Conservation (phyloP, 2,329 filamentous ascomycete genomes). For the Ophiocordyceps camponoti-floridani region DNA sequence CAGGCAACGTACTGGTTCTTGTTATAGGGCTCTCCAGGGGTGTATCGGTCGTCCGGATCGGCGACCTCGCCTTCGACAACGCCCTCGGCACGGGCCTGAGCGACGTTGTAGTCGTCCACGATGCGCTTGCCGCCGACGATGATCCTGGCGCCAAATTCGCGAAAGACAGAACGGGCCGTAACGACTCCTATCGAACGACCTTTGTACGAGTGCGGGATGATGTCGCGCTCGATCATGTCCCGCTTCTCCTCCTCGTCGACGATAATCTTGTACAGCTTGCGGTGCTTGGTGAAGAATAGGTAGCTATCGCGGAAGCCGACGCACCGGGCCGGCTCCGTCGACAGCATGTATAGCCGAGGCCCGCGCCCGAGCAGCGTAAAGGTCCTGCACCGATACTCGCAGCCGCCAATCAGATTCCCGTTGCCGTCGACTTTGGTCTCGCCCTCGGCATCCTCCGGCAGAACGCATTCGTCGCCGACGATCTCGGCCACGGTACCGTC, state of each 20-base stretch:
- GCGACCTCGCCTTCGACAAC: conserved; percentile 77
- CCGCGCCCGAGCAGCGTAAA: conserved; percentile 79
- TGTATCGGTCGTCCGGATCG: conserved; percentile 69
- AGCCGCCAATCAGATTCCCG: conserved; percentile 63
- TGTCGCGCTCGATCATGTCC: conserved; percentile 84
- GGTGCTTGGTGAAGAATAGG: conserved; percentile 96
- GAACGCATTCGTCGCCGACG: conserved; percentile 73
- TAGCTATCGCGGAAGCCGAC: conserved; percentile 97
- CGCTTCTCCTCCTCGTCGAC: conserved; percentile 94
- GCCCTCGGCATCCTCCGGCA: conserved; percentile 75
- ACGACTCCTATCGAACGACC: conserved; percentile 93
- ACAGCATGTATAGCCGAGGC: conserved; percentile 89
- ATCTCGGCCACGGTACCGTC: conserved; percentile 87
- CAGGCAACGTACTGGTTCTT: conserved; percentile 98
- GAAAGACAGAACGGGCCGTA: conserved; percentile 87
- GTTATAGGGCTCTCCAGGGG: conserved; percentile 78
- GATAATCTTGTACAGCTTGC: conserved; percentile 92
- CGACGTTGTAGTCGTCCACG: conserved; percentile 75
- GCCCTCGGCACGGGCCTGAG: conserved; percentile 57
- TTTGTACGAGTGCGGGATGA: conserved; percentile 97
- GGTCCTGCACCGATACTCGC: conserved; percentile 88
- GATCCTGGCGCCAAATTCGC: conserved; percentile 89
- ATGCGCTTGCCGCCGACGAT: conserved; percentile 79
- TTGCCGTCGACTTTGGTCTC: conserved; percentile 87
- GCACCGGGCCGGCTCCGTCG: conserved; percentile 89